Percentiles rank a stretch among this genome's conserved stretches.
Conservation (phyloP, 345 rosid species). For the Punica granatum region DNA sequence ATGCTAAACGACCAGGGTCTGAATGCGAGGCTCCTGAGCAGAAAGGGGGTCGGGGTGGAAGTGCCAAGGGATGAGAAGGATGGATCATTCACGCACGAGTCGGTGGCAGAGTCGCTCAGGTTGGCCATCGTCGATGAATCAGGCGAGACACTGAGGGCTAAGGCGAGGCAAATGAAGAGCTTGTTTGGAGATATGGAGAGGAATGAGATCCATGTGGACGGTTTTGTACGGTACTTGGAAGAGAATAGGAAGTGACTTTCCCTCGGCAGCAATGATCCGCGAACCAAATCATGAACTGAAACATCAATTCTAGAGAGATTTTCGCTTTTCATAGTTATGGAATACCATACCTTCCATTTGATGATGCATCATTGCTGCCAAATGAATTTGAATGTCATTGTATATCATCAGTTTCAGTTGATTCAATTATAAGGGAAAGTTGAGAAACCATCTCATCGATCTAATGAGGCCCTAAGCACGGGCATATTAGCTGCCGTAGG, state of each 20-base stretch:
- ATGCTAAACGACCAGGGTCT: constrained; percentile 25
- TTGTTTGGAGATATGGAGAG: constrained; percentile 8
- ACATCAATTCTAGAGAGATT: no score
- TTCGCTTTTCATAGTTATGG: no score
- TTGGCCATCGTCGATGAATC: constrained; percentile 26
- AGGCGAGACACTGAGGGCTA: constrained; percentile 22
- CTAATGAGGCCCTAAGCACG: no score
- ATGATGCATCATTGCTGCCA: no score
- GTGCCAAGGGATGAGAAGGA: constrained; percentile 20
- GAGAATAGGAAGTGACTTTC: background rate
- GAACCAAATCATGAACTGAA: background rate
- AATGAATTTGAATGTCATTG: no score
- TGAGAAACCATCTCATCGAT: no score
- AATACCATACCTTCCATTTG: no score
- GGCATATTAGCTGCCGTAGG: no score
- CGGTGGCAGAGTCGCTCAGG: constrained; percentile 17
- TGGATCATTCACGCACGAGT: constrained; percentile 23
- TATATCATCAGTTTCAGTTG: no score
- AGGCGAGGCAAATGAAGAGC: constrained; percentile 24
- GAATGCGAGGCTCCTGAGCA: constrained; percentile 19
- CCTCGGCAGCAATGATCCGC: background rate
- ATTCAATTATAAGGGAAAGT: no score
- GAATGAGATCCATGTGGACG: constrained; percentile 8
- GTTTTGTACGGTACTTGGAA: constrained; percentile 9
- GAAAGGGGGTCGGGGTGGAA: constrained; percentile 18